These are phyloP conservation scores for Chamaecrista fasciculata DNA, from an alignment of 306 rosid genomes.

Conservation along the genomic window DNA sequence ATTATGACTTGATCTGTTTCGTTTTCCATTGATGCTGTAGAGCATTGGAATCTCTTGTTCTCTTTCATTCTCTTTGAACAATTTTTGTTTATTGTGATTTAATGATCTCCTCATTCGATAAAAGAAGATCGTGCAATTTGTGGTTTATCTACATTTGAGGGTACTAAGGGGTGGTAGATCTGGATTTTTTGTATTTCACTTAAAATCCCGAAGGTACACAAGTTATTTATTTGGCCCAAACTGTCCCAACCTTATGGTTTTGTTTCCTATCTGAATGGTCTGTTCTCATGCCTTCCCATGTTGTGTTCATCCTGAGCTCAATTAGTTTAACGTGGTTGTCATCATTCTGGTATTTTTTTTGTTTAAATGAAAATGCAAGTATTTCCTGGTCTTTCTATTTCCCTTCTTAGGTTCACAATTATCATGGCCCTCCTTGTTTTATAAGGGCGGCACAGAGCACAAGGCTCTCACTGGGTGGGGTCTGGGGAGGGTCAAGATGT, in stretches of 20 bases:
- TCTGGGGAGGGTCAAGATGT: too few species aligned
- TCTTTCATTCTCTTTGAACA: not conserved
- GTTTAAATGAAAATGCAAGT: slow-evolving; percentile 18
- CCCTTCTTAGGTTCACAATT: not conserved
- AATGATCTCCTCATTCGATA: not conserved
- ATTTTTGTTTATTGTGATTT: not conserved
- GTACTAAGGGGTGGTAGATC: slow-evolving; percentile 28
- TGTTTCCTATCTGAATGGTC: not conserved
- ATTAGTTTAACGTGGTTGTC: slow-evolving; percentile 10
- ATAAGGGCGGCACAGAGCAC: too few species aligned
- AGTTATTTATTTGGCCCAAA: slow-evolving; percentile 5
- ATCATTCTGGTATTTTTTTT: not conserved
- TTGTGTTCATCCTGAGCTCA: slow-evolving; percentile 6
- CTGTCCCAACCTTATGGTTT: not conserved
- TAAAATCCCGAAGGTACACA: slow-evolving; percentile 7
- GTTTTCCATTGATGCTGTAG: not conserved
- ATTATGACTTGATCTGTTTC: not conserved
- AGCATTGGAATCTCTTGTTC: not conserved
- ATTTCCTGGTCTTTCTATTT: slow-evolving; percentile 16
- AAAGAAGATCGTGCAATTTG: not conserved
- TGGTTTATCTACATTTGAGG: not conserved
- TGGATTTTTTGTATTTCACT: slow-evolving; percentile 21
- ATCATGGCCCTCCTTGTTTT: not conserved
- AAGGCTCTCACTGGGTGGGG: too few species aligned
- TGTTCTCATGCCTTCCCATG: slow-evolving; percentile 13